Evolutionary conservation across 2,329 filamentous ascomycete species (phyloP), one percentile per base, ranked within the genome.

Genomic region (Ciborinia camelliae): DNA sequence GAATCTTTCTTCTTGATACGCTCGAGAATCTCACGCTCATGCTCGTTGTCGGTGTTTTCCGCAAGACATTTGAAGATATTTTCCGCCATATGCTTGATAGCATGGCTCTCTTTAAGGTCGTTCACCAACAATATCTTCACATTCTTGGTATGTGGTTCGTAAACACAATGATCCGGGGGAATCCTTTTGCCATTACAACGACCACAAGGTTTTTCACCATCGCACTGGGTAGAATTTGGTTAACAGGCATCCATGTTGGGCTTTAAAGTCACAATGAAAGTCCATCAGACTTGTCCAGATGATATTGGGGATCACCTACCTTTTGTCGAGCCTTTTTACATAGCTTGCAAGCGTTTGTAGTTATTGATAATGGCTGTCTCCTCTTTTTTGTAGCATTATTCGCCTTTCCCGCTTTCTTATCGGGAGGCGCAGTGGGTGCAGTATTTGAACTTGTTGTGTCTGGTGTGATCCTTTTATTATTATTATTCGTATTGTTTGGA

Each of bases 111-210:
- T 47, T 58, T 58, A 5, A 63, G 43, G 32, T 75, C 70, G 61
- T 71, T 71, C 12, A 76, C 70, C 64, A 76, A 62, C 50, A 75
- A 70, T 64, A 73, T 73, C 62, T 76, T 76, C 28, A 72, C 73
- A 66, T 74, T 72, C 64, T 76, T 76, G 67, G 73, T 70, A 68
- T 76, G 74, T 28, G 73, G 68, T 55, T 75, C 73, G 68, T 76
- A 76, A 26, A 70, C 48, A 58, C 75, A 76, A 10, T 71, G 66
- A 26, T 48, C 41, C 8, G 23, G 20, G n/a, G 54, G 65, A 35
- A 72, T 69, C 48, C 63, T 53, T 32, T 71, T 72, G n/a, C 65
- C 65, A 20, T 68, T 65, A 69, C 75, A 76, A 62, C 74, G 71
- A 53, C 69, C 69, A 65, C 75, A 76, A 37, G 73, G 73, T 59